Percentiles rank a stretch among this genome's conserved stretches.
Evolutionary conservation across 176 grass and related monocot genomes (phyloP).

Genomic region (Hyparrhenia diplandra): DNA sequence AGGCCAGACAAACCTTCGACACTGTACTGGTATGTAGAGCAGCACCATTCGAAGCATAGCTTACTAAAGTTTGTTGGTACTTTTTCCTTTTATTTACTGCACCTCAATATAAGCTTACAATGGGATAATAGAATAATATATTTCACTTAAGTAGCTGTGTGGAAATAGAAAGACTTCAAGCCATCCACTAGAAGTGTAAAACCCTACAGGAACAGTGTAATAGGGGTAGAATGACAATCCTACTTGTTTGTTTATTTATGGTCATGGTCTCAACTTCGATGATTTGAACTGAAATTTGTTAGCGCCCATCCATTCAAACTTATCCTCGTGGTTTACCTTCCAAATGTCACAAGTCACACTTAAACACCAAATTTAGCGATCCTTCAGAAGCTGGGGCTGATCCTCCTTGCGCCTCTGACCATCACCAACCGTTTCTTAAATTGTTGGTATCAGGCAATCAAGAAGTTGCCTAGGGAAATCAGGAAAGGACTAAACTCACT

Average conservation of each 20-base stretch:
- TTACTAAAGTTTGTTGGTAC: background rate
- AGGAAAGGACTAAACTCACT: background rate
- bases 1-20: conserved; percentile 87
- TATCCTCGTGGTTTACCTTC: background rate
- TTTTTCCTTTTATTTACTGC: background rate
- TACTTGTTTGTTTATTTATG: background rate
- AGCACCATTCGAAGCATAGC: background rate
- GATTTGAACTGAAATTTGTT: background rate
- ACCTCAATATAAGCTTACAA: background rate
- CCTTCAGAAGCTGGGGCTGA: too few species aligned
- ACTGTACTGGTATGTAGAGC: conserved; percentile 74
- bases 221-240: background rate
- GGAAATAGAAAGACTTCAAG: background rate
- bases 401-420: too few species aligned
- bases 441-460: too few species aligned
- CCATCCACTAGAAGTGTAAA: background rate
- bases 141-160: background rate
- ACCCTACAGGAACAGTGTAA: background rate
- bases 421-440: too few species aligned
- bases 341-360: background rate
- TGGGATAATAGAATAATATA: background rate
- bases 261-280: background rate
- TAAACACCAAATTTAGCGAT: too few species aligned
- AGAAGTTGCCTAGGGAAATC: too few species aligned
- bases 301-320: background rate